These are phyloP conservation scores for Saccharomyces jurei DNA, from an alignment of 805 yeast genomes.

Conservation along the genomic window DNA sequence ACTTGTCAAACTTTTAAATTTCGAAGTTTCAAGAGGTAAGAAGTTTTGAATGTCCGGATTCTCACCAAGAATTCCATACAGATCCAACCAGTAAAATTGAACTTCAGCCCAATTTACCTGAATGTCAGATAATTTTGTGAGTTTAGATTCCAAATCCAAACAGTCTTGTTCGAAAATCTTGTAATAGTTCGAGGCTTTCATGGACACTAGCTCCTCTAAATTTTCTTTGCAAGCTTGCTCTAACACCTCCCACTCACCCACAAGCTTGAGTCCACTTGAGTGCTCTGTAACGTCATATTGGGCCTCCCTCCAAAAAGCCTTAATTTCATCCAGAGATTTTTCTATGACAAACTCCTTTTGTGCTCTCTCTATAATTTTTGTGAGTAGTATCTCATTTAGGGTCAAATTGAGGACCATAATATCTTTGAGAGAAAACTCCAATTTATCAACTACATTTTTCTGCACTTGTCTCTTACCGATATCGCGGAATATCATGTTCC, in stretches of 20 bases:
- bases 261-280: constrained; percentile 43
- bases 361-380: constrained; percentile 51
- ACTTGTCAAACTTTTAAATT: constrained; percentile 54
- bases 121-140: constrained; percentile 44
- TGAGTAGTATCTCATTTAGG: constrained; percentile 39
- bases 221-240: constrained; percentile 55
- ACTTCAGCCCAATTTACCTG: constrained; percentile 73
- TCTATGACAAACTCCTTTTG: constrained; percentile 64
- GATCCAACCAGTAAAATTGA: constrained; percentile 82
- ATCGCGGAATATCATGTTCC: constrained; percentile 42
- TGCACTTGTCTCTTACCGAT: constrained; percentile 15
- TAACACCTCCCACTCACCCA: constrained; percentile 60
- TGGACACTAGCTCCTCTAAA: constrained; percentile 52
- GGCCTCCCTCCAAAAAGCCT: constrained; percentile 46
- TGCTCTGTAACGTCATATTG: constrained; percentile 48
- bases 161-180: constrained; percentile 53
- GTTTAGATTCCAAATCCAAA: constrained; percentile 43
- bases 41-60: constrained; percentile 51
- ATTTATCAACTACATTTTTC: constrained; percentile 14
- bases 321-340: constrained; percentile 43
- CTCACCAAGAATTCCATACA: constrained; percentile 66
- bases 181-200: constrained; percentile 62
- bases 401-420: constrained; percentile 51
- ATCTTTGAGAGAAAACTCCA: constrained; percentile 42
- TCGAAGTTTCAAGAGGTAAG: constrained; percentile 58